phyloP scores from a whole-genome alignment of 2,329 filamentous ascomycete species.

The Pseudogymnoascus sp. region DNA sequence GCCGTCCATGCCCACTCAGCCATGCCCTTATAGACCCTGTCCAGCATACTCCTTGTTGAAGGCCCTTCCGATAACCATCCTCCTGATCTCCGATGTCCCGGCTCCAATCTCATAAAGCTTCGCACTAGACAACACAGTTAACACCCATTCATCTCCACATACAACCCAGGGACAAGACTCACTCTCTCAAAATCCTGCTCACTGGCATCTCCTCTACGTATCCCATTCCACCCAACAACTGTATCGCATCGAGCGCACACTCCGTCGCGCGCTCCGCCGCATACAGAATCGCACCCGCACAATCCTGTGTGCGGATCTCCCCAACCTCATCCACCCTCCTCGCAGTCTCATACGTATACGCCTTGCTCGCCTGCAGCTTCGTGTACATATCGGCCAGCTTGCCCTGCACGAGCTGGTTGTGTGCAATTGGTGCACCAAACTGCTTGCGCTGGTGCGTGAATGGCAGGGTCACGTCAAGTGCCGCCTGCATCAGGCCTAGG shows the following conservation, averaged over 20 bases:
- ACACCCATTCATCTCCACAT: conserved; percentile 10
- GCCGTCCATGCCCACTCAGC: not conserved
- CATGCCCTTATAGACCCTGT: not conserved
- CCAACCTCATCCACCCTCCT: conserved; percentile 68
- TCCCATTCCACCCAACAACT: conserved; percentile 89
- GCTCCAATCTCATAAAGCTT: conserved; percentile 94
- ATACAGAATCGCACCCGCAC: conserved; percentile 87
- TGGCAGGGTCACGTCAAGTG: conserved; percentile 76
- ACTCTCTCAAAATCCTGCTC: conserved; percentile 67
- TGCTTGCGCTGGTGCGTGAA: conserved; percentile 86
- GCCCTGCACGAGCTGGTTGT: conserved; percentile 89
- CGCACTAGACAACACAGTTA: conserved; percentile 39
- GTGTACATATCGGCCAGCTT: conserved; percentile 97
- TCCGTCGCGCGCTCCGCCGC: conserved; percentile 87
- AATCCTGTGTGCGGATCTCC: conserved; percentile 75
- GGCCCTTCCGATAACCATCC: conserved; percentile 87
- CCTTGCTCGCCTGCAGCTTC: conserved; percentile 72
- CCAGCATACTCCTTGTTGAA: conserved; percentile 76
- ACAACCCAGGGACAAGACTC: conserved; percentile 14
- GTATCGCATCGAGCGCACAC: conserved; percentile 77
- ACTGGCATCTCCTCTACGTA: conserved; percentile 94
- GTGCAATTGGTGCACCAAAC: conserved; percentile 77
- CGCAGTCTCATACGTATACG: conserved; percentile 83
- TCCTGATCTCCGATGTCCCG: conserved; percentile 85
- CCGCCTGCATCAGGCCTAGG: conserved; percentile 87